phyloP scores from a whole-genome alignment of 495 filamentous ascomycete species.

The Zalerion maritima region DNA sequence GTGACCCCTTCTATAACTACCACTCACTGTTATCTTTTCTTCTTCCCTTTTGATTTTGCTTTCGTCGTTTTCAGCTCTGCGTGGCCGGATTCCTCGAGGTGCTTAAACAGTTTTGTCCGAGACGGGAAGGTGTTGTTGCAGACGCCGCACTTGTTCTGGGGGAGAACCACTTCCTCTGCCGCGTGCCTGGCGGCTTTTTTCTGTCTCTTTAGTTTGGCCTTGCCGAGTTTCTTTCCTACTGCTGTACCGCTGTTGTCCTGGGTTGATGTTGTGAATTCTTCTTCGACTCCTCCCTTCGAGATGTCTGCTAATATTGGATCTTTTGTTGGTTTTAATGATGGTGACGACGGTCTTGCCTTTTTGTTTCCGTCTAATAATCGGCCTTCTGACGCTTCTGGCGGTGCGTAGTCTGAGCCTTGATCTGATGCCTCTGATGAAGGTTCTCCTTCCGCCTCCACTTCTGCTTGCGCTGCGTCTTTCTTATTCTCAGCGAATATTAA shows the following conservation, averaged over 20 bases:
- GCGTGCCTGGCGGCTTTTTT: slow-evolving; percentile 59
- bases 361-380: slow-evolving; percentile 18
- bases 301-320: no score
- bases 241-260: slow-evolving; percentile 3
- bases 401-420: slow-evolving; percentile 29
- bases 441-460: slow-evolving; percentile 4
- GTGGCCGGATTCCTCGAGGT: slow-evolving; percentile 52
- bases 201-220: slow-evolving; percentile 75
- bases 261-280: no score
- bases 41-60: slow-evolving; percentile 17
- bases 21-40: slow-evolving; percentile 17
- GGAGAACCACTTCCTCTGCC: slow-evolving; percentile 18
- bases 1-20: slow-evolving; percentile 4
- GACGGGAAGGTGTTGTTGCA: slow-evolving; percentile 51
- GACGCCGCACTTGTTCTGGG: slow-evolving; percentile 36
- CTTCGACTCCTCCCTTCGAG: no score
- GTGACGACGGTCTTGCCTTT: no score
- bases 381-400: slow-evolving; percentile 22
- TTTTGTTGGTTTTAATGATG: no score
- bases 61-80: slow-evolving; percentile 30
- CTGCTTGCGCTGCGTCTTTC: not conserved
- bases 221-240: slow-evolving; percentile 47
- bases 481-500: slow-evolving; percentile 27
- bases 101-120: slow-evolving; percentile 56
- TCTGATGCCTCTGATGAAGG: slow-evolving; percentile 5